phyloP scores from a whole-genome alignment of 768 basidiomycete species.

The Hebeloma cylindrosporum region DNA sequence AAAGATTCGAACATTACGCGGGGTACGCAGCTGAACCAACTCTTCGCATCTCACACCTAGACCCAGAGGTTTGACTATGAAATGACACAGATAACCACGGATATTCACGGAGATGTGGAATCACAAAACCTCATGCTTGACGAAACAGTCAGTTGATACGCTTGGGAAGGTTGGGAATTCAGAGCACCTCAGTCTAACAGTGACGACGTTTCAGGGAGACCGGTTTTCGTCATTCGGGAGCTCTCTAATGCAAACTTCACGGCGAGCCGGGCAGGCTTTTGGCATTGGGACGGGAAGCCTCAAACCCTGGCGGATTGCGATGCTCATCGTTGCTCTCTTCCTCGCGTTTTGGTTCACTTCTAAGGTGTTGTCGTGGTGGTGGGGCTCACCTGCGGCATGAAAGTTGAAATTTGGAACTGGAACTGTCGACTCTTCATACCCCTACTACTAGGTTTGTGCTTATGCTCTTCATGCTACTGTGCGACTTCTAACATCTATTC shows the following conservation, averaged over 20 bases:
- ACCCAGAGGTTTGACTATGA: background rate
- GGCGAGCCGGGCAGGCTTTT: conserved; percentile 71
- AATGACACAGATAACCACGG: conserved; percentile 69
- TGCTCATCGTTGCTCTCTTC: conserved; percentile 56
- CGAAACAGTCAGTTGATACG: conserved; percentile 54
- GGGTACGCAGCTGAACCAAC: conserved; percentile 45
- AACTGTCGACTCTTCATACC: no score
- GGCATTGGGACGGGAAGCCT: conserved; percentile 66
- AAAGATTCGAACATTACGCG: conserved; percentile 78
- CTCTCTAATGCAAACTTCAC: conserved; percentile 64
- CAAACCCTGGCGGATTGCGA: conserved; percentile 67
- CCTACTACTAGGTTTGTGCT: no score
- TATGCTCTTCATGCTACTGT: no score
- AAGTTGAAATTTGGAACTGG: no score
- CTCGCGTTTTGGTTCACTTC: conserved; percentile 56
- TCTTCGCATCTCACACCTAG: background rate
- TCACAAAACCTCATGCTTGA: conserved; percentile 79
- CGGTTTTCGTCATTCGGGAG: conserved; percentile 65
- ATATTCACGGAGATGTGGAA: conserved; percentile 84
- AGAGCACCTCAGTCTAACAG: conserved; percentile 1
- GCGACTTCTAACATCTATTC: no score
- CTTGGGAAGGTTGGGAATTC: no score
- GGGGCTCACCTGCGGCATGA: conserved; percentile 22
- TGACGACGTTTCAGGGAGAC: conserved; percentile 49
- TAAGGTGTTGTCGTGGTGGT: conserved; percentile 54